Base-by-base conservation (phyloP, 2,329 filamentous ascomycete species). In the Boeremia lycopersici region DNA sequence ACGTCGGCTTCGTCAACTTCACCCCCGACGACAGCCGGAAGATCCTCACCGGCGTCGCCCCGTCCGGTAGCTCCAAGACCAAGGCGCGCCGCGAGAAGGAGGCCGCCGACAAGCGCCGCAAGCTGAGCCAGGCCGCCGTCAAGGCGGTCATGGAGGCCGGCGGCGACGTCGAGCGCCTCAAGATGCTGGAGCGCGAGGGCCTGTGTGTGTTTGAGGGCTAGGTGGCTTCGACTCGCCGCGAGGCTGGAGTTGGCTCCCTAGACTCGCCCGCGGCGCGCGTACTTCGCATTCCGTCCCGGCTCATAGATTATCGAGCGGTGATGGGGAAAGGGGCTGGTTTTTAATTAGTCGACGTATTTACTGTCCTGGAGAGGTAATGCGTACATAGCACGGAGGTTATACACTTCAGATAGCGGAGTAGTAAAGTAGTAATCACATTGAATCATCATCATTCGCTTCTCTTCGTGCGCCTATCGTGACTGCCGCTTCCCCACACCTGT, bases 1-100 rank as follows among this genome's bases (percentile, higher is more conserved):
- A 53, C n/a, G 79, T 80, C 12, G 84, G 82, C 10, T 98, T 98
- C 70, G 90, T 96, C 60, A 98, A 98, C 75, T 96, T 90, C 76
- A 97, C 93, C 1, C 88, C 91, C 0, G 81, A 83, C 44, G 93
- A 99, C 74, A 88, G 87, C 66, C 79, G 83, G 12, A 85, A 89
- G 70, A 87, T 99, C 38, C 85, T 99, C 75, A 91, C 86, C 7
- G 93, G 93, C 5, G 95, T 99, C 11, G 95, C 95, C 40, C 93
- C 93, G 0, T 93, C 89, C 61, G 95, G 95, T 9, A 92, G 88
- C 64, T 90, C 86, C 63, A 98, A 98, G 83, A 98, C 95, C 8
- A 97, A 97, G 73, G 91, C 91, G n/a, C 80, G 92, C 50, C 80
- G 95, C 45, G 93, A 98, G 75, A 89, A 91, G 73, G 93, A 97